Percentiles rank a stretch among this genome's conserved stretches.
These are phyloP conservation scores for Hansenula sp. DNA, from an alignment of 1,139 yeast genomes.

Conservation along the genomic window DNA sequence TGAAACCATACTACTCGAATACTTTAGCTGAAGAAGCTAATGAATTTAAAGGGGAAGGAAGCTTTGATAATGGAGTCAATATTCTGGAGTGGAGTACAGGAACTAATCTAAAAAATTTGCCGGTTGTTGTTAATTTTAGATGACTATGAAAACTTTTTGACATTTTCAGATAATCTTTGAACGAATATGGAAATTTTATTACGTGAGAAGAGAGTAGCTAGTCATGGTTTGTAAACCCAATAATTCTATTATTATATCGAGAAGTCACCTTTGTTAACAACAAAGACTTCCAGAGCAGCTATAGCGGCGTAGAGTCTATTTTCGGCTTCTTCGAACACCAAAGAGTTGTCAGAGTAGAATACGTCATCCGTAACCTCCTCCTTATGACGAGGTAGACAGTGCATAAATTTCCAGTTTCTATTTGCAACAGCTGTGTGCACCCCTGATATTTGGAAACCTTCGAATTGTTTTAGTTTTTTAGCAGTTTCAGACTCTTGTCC, in stretches of 20 bases:
- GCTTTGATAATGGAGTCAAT: constrained; percentile 10
- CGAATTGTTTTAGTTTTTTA: constrained; percentile 72
- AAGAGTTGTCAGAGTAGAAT: constrained; percentile 76
- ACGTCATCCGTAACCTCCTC: constrained; percentile 95
- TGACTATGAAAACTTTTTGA: no score
- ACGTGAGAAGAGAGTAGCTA: no score
- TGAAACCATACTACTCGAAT: constrained; percentile 51
- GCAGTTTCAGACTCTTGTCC: constrained; percentile 85
- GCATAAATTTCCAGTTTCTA: constrained; percentile 86
- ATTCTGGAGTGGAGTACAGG: constrained; percentile 19
- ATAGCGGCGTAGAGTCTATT: constrained; percentile 94
- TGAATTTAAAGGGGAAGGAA: constrained; percentile 12
- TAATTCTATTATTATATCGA: no score
- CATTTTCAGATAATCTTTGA: no score
- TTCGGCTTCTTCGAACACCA: constrained; percentile 94
- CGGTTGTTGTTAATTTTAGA: constrained; percentile 15
- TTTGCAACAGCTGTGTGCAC: constrained; percentile 61
- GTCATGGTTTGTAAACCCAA: no score
- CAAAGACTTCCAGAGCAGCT: constrained; percentile 88
- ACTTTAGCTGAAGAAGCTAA: constrained; percentile 28
- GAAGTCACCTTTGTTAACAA: constrained; percentile 71
- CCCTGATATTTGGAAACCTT: constrained; percentile 77
- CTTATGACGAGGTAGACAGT: constrained; percentile 90
- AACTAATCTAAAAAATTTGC: constrained; percentile 6
- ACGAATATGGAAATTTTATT: no score